Evolutionary conservation across 2,329 filamentous ascomycete genomes (phyloP), one percentile per base, ranked within the genome.

Genomic region (Penicillium concentricum): DNA sequence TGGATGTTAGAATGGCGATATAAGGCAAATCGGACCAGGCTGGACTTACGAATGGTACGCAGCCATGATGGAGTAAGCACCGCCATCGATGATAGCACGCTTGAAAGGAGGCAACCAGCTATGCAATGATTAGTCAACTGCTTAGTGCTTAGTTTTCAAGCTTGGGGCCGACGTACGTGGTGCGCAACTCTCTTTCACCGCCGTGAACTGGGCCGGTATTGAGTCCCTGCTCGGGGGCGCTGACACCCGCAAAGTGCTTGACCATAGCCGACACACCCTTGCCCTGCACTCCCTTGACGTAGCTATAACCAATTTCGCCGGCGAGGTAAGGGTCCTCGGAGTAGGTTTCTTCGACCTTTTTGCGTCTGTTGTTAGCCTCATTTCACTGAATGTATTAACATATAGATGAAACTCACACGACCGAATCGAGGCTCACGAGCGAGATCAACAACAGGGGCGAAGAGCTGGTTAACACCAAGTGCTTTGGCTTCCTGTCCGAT

Each of bases 241-340:
- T 87, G 67, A 86, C 90, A 1, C 82, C 89, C 13, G 85, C 86
- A 69, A 88, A 91, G 69, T 92, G 89, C 76, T 91, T 92, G 45
- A 91, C 85, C 72, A 85, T 90, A 16, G 88, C 84, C 24, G 84
- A 85, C 5, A 91, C 87, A 42, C 86, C 85, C 34, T 79, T 77
- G 13, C 79, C 80, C 69, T 91, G 87, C 2, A 91, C 76, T 22
- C 88, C 84, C 49, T 76, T 81, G 38, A 85, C 78, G 53, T 82
- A 82, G 30, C 80, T 76, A 63, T 89, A 86, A 1, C 83, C 85
- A 55, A 89, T 81, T 67, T 91, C 87, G 4, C 88, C 88, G 2
- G 86, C 81, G 60, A 91, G 78, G 64, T 82, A 88, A 0, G 82
- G 75, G 61, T 91, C 89, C 69, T 91, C 89, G 30, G 85, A 84